These are phyloP conservation scores for Candida cerambycidarum DNA, from an alignment of 805 yeast genomes.

Conservation along the genomic window DNA sequence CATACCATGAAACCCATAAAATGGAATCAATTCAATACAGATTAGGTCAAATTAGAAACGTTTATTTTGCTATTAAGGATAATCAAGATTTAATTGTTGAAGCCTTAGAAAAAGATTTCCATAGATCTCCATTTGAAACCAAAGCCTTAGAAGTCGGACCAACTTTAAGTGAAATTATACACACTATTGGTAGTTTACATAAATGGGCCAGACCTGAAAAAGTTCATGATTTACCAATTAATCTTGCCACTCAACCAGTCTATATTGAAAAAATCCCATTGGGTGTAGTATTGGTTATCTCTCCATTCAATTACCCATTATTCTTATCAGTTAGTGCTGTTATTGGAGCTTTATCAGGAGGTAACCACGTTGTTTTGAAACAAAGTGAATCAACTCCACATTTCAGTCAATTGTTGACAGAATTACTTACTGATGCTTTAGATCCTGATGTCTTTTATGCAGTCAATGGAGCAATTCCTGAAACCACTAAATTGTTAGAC, in stretches of 20 bases:
- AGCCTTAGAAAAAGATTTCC: slow-evolving; percentile 67
- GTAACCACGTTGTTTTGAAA: slow-evolving; percentile 76
- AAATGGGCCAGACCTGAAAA: slow-evolving; percentile 58
- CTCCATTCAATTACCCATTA: slow-evolving; percentile 83
- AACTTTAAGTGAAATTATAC: slow-evolving; percentile 53
- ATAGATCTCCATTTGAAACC: slow-evolving; percentile 65
- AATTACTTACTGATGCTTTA: slow-evolving; percentile 51
- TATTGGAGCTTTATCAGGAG: slow-evolving; percentile 80
- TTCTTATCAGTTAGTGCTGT: slow-evolving; percentile 62
- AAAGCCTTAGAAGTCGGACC: slow-evolving; percentile 55
- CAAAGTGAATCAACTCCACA: slow-evolving; percentile 73
- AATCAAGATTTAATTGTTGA: slow-evolving; percentile 51
- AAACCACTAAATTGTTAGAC: slow-evolving; percentile 56
- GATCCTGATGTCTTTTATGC: slow-evolving; percentile 58
- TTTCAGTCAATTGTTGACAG: slow-evolving; percentile 56
- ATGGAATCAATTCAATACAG: slow-evolving; percentile 56
- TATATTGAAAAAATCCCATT: slow-evolving; percentile 40
- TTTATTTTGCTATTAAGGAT: slow-evolving; percentile 65
- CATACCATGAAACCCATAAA: slow-evolving; percentile 47
- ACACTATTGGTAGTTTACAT: slow-evolving; percentile 58
- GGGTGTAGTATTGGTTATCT: slow-evolving; percentile 72
- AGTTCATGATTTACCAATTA: slow-evolving; percentile 36
- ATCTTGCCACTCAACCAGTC: slow-evolving; percentile 28
- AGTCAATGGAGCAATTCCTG: slow-evolving; percentile 72
- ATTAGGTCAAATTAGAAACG: slow-evolving; percentile 60